Evolutionary conservation across 2,329 filamentous ascomycete genomes (phyloP), one percentile per base, ranked within the genome.

Genomic region (Lasiodiplodia citricola): DNA sequence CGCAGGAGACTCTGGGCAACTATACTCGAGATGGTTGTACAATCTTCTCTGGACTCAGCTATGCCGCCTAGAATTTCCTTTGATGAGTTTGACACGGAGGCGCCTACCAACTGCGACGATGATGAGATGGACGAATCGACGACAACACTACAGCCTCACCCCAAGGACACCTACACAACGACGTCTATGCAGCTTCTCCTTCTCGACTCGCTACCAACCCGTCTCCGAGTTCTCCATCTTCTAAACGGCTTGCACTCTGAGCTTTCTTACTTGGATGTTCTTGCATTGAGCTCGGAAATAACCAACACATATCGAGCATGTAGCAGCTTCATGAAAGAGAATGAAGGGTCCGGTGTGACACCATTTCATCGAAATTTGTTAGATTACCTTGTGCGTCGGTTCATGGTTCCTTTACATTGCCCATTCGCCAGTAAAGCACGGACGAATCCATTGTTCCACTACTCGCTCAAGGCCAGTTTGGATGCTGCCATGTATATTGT

Each of bases 351-450:
- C 41, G n/a, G 50, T 13, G 8, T 52, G 8, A 52, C 50, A n/a
- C n/a, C 23, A 1, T 52, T 52, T 2, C 50, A 52, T 4, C 75
- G 80, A 1, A 87, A 86, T 69, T 73, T 88, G 3, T 75, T 87
- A 28, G 83, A 87, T 58, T 83, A 85, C 51, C 77, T 86, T 0
- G 78, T 86, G 6, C 84, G 85, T 4, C 84, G 87, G 18, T 88
- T 87, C 72, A 72, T 88, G 2, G 81, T 89, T 16, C 80, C 83
- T 0, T 77, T 90, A 0, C 87, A 90, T 70, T 82, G 81, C 8
- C 79, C 83, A 0, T 87, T 84, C 72, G 81, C 81, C 51, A 75
- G 74, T 51, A 76, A 80, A 69, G 81, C 84, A 14, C 78, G 74
- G 5, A 71, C 73, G 1, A 81, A 87, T 64, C 85, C 83, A 0